A percentile compares a stretch with the other conserved stretches of the same genome.
Evolutionary conservation across 768 basidiomycete genomes (phyloP).

Genomic region (Astraeus odoratus): DNA sequence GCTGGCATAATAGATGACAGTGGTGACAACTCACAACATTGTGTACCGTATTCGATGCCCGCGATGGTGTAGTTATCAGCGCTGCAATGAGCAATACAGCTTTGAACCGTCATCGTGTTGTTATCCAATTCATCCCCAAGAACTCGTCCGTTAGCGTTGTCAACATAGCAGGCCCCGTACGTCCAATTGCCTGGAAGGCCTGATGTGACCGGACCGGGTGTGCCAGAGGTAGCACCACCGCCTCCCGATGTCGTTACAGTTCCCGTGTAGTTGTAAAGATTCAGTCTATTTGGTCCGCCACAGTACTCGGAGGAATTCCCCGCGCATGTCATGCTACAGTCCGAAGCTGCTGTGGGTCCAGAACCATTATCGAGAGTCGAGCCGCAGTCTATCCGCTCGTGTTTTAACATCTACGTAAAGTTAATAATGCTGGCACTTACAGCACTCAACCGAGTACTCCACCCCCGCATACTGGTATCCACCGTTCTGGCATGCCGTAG

Average conservation of each 20-base stretch:
- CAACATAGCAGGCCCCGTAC: conserved; percentile 66
- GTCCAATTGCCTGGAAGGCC: no score
- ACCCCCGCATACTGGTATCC: conserved; percentile 37
- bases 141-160: conserved; percentile 62
- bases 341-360: conserved; percentile 35
- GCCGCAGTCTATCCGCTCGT: conserved; percentile 11
- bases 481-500: conserved; percentile 38
- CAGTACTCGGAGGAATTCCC: conserved; percentile 63
- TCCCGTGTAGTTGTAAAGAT: conserved; percentile 66
- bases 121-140: conserved; percentile 37
- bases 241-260: conserved; percentile 45
- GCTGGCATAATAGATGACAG: no score
- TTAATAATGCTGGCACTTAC: conserved; percentile 25
- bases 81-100: conserved; percentile 55
- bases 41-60: conserved; percentile 55
- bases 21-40: conserved; percentile 37
- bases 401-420: not conserved
- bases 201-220: no score
- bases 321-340: conserved; percentile 61
- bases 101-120: conserved; percentile 46
- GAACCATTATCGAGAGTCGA: conserved; percentile 14
- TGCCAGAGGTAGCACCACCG: no score
- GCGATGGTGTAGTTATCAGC: conserved; percentile 56
- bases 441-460: conserved; percentile 44
- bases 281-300: conserved; percentile 64